Conservation (phyloP, 2,329 filamentous ascomycete species). For the Stagonosporopsis tanaceti region DNA sequence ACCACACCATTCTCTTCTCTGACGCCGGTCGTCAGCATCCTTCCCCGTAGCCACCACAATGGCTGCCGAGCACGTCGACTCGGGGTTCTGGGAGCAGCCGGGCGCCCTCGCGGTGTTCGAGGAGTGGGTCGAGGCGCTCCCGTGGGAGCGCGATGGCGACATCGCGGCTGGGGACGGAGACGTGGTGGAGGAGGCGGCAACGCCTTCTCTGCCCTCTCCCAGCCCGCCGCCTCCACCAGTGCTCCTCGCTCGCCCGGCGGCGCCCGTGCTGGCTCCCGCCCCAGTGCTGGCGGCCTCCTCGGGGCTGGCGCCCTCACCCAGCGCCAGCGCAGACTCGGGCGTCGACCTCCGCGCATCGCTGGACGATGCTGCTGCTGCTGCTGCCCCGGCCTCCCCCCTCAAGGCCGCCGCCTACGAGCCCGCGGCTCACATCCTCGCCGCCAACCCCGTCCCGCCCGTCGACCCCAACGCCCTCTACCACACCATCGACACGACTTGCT, state of each 20-base stretch:
- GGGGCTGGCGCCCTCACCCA: not conserved
- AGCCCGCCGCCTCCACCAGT: too few relatives aligned
- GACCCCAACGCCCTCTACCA: conserved; percentile 20
- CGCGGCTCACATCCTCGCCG: not conserved
- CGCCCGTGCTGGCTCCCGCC: not conserved
- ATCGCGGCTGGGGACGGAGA: not conserved
- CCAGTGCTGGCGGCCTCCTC: not conserved
- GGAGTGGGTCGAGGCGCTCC: not conserved
- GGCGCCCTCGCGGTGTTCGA: not conserved
- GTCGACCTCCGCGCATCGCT: not conserved
- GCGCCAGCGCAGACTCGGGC: not conserved
- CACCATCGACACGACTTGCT: conserved; percentile 22
- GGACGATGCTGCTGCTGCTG: not conserved
- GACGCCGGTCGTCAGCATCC: conserved; percentile 11
- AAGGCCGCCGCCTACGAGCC: not conserved
- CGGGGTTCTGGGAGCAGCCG: not conserved
- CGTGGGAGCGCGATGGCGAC: too few relatives aligned
- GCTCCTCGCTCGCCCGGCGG: not conserved
- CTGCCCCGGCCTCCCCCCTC: not conserved
- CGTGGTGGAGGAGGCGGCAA: not conserved
- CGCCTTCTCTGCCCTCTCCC: not conserved
- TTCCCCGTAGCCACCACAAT: conserved; percentile 1
- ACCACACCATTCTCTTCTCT: not conserved
- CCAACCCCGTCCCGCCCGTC: not conserved
- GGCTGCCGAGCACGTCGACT: not conserved